Evolutionary conservation across 163 green algal genomes (phyloP), one percentile per base, ranked within the genome.

Genomic region (Prototheca cutis): DNA sequence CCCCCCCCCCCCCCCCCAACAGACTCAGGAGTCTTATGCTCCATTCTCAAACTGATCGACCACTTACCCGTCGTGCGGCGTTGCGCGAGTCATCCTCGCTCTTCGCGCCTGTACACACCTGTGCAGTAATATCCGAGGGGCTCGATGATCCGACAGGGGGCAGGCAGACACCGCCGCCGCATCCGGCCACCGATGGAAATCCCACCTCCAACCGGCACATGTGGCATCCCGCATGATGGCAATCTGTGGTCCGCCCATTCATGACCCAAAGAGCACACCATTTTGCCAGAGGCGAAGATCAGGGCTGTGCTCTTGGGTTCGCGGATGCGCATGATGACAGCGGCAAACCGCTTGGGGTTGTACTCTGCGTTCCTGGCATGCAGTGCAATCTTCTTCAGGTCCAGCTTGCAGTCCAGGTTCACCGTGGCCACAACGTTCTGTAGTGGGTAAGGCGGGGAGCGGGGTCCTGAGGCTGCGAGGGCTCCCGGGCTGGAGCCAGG

Each of bases 271-370:
- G n/a, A n/a, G 32, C 73, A 56, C 59, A 97, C 90, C 90, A 95
- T 94, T 67, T 95, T 95, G 23, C 86, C 88, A 25, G 81, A 93
- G 2, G 83, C 82, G 63, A 99, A 99, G 53, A 99, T 96, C 31
- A 99, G 78, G 15, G 85, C 85, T 2, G 91, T 98, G 4, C 87
- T 95, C 74, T 98, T 99, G 40, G 92, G 92, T 39, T 98, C 90
- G 8, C 90, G 73, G 54, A 99, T 98, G 36, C 92, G 79, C 84
- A 99, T 96, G 74, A 99, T 98, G 25, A 96, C 91, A 1, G 92
- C 92, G 13, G 92, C 90, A 74, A 99, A 98, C 59, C 92, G 85
- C 86, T 98, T 99, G 34, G 92, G 92, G 69, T 99, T 99, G 76
- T 98, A 99, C 65, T 99, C 92, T 7, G 92, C 92, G 51, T 99